Evolutionary conservation across 1,284 basidiomycete species (phyloP).

Genomic region (Ustilago hordei): DNA sequence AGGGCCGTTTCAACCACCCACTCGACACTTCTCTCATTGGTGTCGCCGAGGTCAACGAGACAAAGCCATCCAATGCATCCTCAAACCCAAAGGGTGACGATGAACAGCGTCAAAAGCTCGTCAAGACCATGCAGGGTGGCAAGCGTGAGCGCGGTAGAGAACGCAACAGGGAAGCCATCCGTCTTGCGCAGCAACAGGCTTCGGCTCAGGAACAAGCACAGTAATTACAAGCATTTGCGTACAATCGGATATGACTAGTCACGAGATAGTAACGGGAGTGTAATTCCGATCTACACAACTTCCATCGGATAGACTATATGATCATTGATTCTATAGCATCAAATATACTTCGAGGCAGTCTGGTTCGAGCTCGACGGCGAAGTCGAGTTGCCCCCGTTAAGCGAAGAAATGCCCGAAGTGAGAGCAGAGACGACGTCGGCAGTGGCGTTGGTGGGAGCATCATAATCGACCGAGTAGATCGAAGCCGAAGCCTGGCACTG

Average conservation of each 20-base stretch:
- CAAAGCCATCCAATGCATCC: constrained; percentile 25
- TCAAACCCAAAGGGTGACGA: constrained; percentile 35
- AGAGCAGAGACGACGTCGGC: constrained; percentile 12
- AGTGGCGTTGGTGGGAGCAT: constrained; percentile 47
- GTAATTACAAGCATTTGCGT: neutral
- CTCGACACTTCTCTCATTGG: constrained; percentile 48
- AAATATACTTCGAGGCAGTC: constrained; percentile 1
- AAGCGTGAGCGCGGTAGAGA: constrained; percentile 58
- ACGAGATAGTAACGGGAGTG: neutral
- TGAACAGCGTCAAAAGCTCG: constrained; percentile 45
- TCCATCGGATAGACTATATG: neutral
- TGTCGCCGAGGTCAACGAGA: constrained; percentile 31
- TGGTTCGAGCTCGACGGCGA: constrained; percentile 19
- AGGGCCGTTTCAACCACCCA: constrained; percentile 46
- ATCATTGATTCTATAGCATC: neutral
- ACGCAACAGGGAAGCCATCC: constrained; percentile 55
- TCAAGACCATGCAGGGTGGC: constrained; percentile 59
- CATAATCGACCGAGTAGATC: constrained; percentile 61
- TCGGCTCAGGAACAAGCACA: constrained; percentile 5
- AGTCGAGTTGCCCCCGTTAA: constrained; percentile 22
- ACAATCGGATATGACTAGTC: neutral
- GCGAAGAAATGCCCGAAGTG: constrained; percentile 24
- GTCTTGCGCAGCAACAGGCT: constrained; percentile 34
- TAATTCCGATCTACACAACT: neutral
- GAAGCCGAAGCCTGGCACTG: constrained; percentile 53